phyloP scores from a whole-genome alignment of 345 rosid genomes.

The Populus tremula region DNA sequence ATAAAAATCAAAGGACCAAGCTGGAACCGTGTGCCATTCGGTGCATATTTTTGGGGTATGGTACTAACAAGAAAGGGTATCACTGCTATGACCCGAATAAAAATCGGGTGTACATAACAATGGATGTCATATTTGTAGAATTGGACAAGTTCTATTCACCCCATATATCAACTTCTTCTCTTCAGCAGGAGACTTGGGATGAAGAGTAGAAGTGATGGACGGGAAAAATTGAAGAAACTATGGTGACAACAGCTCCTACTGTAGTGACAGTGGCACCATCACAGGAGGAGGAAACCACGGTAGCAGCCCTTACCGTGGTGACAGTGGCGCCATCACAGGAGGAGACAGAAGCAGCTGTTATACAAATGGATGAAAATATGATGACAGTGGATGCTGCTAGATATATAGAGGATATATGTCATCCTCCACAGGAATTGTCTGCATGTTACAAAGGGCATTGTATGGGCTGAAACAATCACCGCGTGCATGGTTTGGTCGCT shows the following conservation, averaged over 20 bases:
- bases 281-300: too few species aligned
- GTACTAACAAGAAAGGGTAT: background rate
- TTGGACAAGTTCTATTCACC: background rate
- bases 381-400: too few species aligned
- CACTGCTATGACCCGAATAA: background rate
- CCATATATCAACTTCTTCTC: background rate
- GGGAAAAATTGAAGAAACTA: background rate
- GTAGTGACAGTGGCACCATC: too few species aligned
- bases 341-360: fast-evolving
- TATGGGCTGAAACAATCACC: too few species aligned
- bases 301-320: too few species aligned
- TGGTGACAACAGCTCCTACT: fast-evolving
- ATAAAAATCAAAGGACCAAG: background rate
- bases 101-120: background rate
- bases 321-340: too few species aligned
- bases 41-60: background rate
- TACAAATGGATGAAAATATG: too few species aligned
- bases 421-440: too few species aligned
- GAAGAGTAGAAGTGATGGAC: background rate
- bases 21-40: background rate
- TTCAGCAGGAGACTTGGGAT: background rate
- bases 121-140: background rate
- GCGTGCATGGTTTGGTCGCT: too few species aligned
- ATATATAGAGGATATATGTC: background rate
- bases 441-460: too few species aligned